phyloP scores from a whole-genome alignment of 164 flowering plant genomes.

The Akebia trifoliata region DNA sequence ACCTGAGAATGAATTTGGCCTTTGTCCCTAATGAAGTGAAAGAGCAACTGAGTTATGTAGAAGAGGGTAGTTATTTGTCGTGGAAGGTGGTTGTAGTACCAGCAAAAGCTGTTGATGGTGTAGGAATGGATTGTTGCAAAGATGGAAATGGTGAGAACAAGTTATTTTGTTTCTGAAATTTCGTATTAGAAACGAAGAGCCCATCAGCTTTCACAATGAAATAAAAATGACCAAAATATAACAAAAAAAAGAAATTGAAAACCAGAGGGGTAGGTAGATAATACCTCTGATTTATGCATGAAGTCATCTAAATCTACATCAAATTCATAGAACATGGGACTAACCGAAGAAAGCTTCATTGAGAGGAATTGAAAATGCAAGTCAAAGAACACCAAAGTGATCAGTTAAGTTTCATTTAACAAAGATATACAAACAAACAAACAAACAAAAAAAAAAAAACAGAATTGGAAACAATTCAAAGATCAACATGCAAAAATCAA shows the following conservation, averaged over 20 bases:
- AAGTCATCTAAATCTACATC: constrained; percentile 45
- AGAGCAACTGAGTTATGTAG: constrained; percentile 31
- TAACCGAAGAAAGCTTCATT: constrained; percentile 71
- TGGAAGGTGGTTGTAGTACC: constrained; percentile 20
- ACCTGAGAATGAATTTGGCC: constrained; percentile 32
- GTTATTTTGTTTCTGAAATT: constrained; percentile 32
- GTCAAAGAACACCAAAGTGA: background rate
- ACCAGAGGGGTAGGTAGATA: background rate
- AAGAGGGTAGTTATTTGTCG: constrained; percentile 28
- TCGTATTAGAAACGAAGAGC: constrained; percentile 19
- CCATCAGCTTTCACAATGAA: constrained; percentile 2
- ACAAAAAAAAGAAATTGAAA: too few relatives aligned
- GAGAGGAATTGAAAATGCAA: constrained; percentile 54
- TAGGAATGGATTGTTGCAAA: constrained; percentile 33
- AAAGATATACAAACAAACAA: background rate
- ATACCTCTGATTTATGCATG: constrained; percentile 30
- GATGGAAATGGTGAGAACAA: constrained; percentile 32
- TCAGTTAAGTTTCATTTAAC: background rate
- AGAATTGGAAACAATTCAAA: too few relatives aligned
- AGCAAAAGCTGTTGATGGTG: constrained; percentile 24
- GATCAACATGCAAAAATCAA: too few relatives aligned
- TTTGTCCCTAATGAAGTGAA: constrained; percentile 39
- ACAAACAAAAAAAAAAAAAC: too few relatives aligned
- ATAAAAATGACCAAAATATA: too few relatives aligned
- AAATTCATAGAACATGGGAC: constrained; percentile 52